Conservation (phyloP, 352 stramenopile genomes). For the Pythium chondricola region DNA sequence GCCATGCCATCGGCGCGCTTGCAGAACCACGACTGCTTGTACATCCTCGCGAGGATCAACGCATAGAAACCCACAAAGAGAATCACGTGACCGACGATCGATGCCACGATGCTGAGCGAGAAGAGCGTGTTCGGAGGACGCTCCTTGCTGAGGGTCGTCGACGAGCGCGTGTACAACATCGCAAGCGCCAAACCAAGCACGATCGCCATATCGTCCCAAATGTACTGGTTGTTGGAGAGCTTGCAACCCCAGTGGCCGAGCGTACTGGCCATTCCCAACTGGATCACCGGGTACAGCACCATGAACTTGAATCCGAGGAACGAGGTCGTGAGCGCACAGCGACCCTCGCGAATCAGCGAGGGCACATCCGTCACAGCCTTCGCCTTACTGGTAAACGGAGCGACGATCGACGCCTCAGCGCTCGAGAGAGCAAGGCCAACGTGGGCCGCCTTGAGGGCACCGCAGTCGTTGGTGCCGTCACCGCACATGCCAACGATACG, state of each 20-base stretch:
- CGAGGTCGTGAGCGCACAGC: slow-evolving; percentile 64
- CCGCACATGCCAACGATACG: slow-evolving; percentile 45
- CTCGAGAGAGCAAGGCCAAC: slow-evolving; percentile 80
- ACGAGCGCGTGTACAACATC: slow-evolving; percentile 49
- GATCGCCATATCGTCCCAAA: slow-evolving; percentile 50
- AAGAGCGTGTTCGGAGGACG: slow-evolving; percentile 44
- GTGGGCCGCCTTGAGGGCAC: slow-evolving; percentile 80
- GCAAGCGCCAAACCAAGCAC: slow-evolving; percentile 40
- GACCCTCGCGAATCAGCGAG: slow-evolving; percentile 76
- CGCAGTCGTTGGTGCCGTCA: slow-evolving; percentile 79
- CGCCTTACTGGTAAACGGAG: slow-evolving; percentile 83
- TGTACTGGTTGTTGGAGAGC: slow-evolving; percentile 53
- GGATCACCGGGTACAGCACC: slow-evolving; percentile 53
- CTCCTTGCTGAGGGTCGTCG: slow-evolving; percentile 23
- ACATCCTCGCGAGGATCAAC: slow-evolving; percentile 21
- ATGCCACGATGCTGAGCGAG: slow-evolving; percentile 38
- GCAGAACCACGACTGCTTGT: slow-evolving; percentile 42
- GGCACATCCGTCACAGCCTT: slow-evolving; percentile 71
- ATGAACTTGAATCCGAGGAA: slow-evolving; percentile 55
- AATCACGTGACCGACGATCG: slow-evolving; percentile 37
- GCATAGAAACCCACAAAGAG: slow-evolving; percentile 49
- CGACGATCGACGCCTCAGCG: slow-evolving; percentile 79
- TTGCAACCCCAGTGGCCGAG: slow-evolving; percentile 24
- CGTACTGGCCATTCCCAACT: slow-evolving; percentile 32
- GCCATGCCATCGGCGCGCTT: slow-evolving; percentile 24